Conservation (phyloP, 2,329 filamentous ascomycete species). For the Fusarium oligoseptatum region DNA sequence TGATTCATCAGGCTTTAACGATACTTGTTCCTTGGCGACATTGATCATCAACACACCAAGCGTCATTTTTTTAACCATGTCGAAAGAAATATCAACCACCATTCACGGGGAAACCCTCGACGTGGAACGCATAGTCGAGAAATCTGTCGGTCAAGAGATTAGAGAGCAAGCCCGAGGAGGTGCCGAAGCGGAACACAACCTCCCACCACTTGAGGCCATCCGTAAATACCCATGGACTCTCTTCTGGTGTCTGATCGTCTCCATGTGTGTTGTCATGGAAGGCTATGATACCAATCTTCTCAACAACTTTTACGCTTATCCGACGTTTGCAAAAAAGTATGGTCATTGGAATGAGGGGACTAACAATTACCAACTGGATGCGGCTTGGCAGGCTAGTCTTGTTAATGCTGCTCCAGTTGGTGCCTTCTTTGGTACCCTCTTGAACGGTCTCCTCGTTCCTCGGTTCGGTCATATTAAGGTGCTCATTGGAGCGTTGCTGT, state of each 20-base stretch:
- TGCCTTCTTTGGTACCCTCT: slow-evolving; percentile 61
- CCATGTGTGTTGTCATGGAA: slow-evolving; percentile 58
- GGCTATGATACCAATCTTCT: slow-evolving; percentile 56
- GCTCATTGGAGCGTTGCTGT: slow-evolving; percentile 57
- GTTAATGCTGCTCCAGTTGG: slow-evolving; percentile 60
- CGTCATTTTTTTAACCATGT: background rate
- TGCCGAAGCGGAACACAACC: slow-evolving; percentile 22
- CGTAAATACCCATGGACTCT: slow-evolving; percentile 51
- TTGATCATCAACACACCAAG: background rate
- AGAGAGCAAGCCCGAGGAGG: background rate
- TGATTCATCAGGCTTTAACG: background rate
- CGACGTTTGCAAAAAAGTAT: slow-evolving; percentile 45
- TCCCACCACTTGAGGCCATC: slow-evolving; percentile 45
- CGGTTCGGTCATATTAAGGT: slow-evolving; percentile 59
- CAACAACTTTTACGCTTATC: slow-evolving; percentile 55
- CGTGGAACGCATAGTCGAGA: background rate
- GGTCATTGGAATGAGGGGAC: slow-evolving; percentile 46
- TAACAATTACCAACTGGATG: slow-evolving; percentile 55
- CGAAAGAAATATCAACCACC: background rate
- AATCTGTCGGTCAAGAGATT: background rate
- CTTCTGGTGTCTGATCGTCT: slow-evolving; percentile 52
- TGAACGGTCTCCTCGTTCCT: slow-evolving; percentile 62
- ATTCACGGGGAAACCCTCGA: background rate
- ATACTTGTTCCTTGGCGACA: background rate
- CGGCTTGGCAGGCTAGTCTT: slow-evolving; percentile 65